Base-by-base conservation (phyloP, 1,284 basidiomycete species). In the Trametes sp. region DNA sequence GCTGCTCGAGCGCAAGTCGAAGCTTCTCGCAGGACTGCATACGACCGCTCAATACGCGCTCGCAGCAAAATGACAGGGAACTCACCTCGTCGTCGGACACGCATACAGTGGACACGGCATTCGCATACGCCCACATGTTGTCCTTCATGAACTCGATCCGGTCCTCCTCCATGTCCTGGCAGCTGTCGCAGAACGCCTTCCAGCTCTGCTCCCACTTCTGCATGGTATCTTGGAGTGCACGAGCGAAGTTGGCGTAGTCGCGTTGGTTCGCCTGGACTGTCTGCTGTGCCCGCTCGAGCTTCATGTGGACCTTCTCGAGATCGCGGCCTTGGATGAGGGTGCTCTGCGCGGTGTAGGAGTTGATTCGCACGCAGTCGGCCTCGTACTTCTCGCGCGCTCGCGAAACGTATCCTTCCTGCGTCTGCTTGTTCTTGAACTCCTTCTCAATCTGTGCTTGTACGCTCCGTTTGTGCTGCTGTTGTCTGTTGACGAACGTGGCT, bases 301-400 rank as follows among this genome's bases (percentile, higher is more conserved):
- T 98, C 63, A 86, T 73, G 53, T 90, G 86, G 42, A 98, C 88
- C 80, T 95, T 96, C 70, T 99, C 98, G 33, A 97, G 83, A 67
- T 98, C 97, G 68, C 89, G 90, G 36, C 97, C 98, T 77, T 99
- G 97, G 23, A 96, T 90, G 11, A 99, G 85, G 7, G 93, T 93
- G 56, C 91, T 88, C 78, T 98, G 96, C 1, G 97, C 97, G 4
- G 96, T 97, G 76, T 93, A 96, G 9, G 94, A 92, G 76, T 98
- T 98, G 83, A 98, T 96, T 65, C 92, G 89, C 65, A 98, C 84
- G 76, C 96, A 98, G 74, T 98, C 96, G 57, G 86, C 83, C 76
- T 98, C 95, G 79, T 98, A 99, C 74, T 96, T 94, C 75, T 98
- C 95, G 66, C 94, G 88, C 1, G 97, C 94, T 77, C 95, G 95